These are phyloP conservation scores for Chlorella sp. DNA, from an alignment of 139 green algal species.

Conservation along the genomic window DNA sequence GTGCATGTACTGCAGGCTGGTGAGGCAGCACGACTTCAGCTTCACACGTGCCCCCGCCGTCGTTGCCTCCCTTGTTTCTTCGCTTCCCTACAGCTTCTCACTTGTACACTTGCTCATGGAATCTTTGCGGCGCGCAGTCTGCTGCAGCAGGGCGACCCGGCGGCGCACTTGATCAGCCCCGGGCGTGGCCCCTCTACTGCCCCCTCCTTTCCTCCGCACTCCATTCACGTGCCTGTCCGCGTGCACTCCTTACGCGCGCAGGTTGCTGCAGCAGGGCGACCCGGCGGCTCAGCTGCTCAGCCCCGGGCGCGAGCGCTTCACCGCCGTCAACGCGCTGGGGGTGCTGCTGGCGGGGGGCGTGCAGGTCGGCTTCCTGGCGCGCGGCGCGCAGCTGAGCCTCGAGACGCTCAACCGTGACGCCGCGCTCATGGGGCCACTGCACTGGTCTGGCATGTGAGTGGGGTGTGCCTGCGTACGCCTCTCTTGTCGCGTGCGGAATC, in stretches of 20 bases:
- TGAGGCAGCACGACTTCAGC: no score
- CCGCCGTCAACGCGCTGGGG: background rate
- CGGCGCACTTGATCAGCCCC: background rate
- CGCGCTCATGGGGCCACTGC: conserved; percentile 1
- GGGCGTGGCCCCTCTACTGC: background rate
- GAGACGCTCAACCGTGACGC: conserved; percentile 1
- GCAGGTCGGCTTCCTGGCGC: background rate
- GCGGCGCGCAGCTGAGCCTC: background rate
- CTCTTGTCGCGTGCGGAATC: no score
- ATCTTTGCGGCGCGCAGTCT: background rate
- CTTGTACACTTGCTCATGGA: no score
- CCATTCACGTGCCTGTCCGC: no score
- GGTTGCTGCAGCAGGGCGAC: background rate
- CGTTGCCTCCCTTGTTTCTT: no score
- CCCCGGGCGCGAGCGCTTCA: background rate
- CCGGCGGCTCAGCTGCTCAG: background rate
- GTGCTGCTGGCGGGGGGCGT: background rate
- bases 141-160: background rate
- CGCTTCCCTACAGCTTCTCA: no score
- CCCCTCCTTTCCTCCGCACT: background rate
- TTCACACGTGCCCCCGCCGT: no score
- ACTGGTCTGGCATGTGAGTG: conserved; percentile 1
- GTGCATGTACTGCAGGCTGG: no score
- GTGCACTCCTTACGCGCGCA: background rate
- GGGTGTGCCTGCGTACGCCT: no score